phyloP scores from a whole-genome alignment of 176 grass and related monocot species.

The Luzula sylvatica region DNA sequence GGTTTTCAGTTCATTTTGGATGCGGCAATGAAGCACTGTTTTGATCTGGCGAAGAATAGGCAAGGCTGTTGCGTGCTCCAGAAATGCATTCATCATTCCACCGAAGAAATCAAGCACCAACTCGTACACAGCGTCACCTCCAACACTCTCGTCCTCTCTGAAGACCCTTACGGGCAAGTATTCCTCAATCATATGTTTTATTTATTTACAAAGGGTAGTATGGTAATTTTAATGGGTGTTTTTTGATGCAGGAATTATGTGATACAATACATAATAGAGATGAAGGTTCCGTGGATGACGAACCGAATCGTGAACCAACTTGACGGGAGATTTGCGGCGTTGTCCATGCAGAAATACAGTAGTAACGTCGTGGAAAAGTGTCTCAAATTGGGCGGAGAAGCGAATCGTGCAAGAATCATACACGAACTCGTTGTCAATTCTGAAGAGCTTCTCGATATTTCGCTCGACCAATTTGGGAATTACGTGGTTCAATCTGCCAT shows the following conservation, averaged over 20 bases:
- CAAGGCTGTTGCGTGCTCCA: conserved; percentile 87
- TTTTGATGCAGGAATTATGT: conserved; percentile 79
- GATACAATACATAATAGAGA: conserved; percentile 60
- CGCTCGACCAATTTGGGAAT: conserved; percentile 50
- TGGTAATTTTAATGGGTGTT: no score
- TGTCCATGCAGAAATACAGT: conserved; percentile 79
- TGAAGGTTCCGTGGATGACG: conserved; percentile 42
- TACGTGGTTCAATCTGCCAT: conserved; percentile 75
- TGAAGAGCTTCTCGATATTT: conserved; percentile 29
- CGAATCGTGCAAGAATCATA: conserved; percentile 24
- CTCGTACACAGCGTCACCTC: conserved; percentile 45
- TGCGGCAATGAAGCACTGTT: conserved; percentile 35
- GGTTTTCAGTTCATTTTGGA: conserved; percentile 66
- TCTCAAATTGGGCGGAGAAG: conserved; percentile 21
- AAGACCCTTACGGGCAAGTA: conserved; percentile 76
- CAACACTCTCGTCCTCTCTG: conserved; percentile 38
- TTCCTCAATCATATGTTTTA: no score
- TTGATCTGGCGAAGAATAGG: conserved; percentile 68
- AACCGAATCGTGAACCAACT: conserved; percentile 45
- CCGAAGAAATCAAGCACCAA: conserved; percentile 39
- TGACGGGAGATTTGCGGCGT: conserved; percentile 24
- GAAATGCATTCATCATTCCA: conserved; percentile 57
- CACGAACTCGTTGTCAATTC: conserved; percentile 52
- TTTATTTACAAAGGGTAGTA: not conserved
- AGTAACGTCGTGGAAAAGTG: conserved; percentile 81